Percentiles rank a stretch among this genome's conserved stretches.
These are phyloP conservation scores for Petunia hybrid DNA, from an alignment of 305 asterid genomes.

Conservation along the genomic window DNA sequence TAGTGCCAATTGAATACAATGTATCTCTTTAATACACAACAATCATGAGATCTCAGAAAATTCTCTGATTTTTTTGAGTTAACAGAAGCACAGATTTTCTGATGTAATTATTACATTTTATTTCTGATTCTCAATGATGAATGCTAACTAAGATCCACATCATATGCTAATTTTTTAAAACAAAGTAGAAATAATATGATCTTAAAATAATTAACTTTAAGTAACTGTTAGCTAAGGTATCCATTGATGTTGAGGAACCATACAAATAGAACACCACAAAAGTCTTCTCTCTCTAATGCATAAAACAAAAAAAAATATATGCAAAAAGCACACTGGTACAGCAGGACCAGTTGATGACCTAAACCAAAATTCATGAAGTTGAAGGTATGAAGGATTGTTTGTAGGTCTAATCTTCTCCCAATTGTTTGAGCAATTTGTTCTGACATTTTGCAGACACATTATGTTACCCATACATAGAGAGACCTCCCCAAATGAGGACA, in stretches of 20 bases:
- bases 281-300: no score
- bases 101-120: not conserved
- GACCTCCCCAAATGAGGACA: constrained; percentile 12
- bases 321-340: no score
- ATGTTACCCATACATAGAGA: not conserved
- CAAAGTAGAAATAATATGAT: constrained; percentile 9
- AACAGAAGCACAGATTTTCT: constrained; percentile 1
- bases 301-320: no score
- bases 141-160: constrained; percentile 10
- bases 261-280: no score
- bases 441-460: not conserved
- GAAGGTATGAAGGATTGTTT: constrained; percentile 3
- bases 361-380: constrained; percentile 22
- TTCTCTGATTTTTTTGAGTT: constrained; percentile 14
- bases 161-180: constrained; percentile 5
- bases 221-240: no score
- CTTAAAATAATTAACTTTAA: no score
- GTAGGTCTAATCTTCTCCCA: no score
- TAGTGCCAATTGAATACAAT: not conserved
- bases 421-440: constrained; percentile 26
- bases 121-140: constrained; percentile 19
- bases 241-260: no score
- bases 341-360: constrained; percentile 23
- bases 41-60: not conserved
- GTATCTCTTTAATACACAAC: not conserved